A percentile compares a stretch with the other conserved stretches of the same genome.
Conservation (phyloP, 768 basidiomycete species). For the Rhodotorula kratochvilovae region DNA sequence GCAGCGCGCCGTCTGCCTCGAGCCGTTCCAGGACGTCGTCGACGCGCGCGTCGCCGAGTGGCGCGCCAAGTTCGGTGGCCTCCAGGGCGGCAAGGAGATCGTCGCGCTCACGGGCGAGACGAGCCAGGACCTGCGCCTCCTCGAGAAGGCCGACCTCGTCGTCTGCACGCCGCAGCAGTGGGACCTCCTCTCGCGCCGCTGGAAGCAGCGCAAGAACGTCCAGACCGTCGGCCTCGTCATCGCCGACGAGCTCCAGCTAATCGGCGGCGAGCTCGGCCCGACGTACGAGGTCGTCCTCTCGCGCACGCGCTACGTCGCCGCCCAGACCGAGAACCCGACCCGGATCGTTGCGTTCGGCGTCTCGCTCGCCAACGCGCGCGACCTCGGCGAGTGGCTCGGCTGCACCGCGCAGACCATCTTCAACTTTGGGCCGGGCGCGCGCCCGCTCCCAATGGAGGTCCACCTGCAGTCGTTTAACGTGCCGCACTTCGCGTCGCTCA, state of each 20-base stretch:
- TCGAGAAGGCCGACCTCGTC: slow-evolving; percentile 88
- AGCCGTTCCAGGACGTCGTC: slow-evolving; percentile 97
- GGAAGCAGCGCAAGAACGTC: slow-evolving; percentile 95
- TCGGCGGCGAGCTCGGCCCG: slow-evolving; percentile 90
- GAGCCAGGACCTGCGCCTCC: slow-evolving; percentile 77
- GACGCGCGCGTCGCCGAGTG: slow-evolving; percentile 84
- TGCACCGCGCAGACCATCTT: slow-evolving; percentile 89
- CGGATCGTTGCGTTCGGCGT: slow-evolving; percentile 92
- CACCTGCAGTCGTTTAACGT: slow-evolving; percentile 92
- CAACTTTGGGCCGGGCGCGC: slow-evolving; percentile 94
- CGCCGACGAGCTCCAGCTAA: slow-evolving; percentile 89
- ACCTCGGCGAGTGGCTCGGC: slow-evolving; percentile 97
- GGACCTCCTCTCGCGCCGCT: slow-evolving; percentile 89
- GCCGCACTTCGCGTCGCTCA: slow-evolving; percentile 96
- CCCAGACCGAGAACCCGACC: slow-evolving; percentile 86
- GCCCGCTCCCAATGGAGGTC: slow-evolving; percentile 95
- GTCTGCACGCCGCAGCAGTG: slow-evolving; percentile 95
- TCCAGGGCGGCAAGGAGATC: slow-evolving; percentile 91
- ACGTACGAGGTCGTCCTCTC: slow-evolving; percentile 96
- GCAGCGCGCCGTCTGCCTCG: slow-evolving; percentile 83
- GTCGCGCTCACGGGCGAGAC: slow-evolving; percentile 91
- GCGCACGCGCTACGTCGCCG: slow-evolving; percentile 90
- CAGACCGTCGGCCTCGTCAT: slow-evolving; percentile 88
- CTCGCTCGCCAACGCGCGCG: slow-evolving; percentile 89
- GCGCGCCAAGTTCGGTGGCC: slow-evolving; percentile 69